These are phyloP conservation scores for Microdochium paspali DNA, from an alignment of 2,329 filamentous ascomycete species.

Conservation along the genomic window DNA sequence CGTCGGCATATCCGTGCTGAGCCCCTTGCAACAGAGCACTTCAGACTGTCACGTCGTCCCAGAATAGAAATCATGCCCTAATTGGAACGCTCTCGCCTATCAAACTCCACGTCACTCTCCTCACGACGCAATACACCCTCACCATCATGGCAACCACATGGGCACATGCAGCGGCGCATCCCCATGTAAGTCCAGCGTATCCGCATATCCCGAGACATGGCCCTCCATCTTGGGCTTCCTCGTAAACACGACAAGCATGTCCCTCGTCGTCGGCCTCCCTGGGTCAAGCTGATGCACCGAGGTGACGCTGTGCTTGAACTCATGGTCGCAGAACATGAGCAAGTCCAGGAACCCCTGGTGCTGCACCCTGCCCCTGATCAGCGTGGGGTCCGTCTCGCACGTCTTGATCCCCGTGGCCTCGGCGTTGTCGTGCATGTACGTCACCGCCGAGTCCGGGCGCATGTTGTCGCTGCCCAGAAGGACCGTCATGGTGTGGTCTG, in stretches of 20 bases:
- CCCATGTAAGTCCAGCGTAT: constrained; percentile 13
- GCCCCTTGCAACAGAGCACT: too few relatives aligned
- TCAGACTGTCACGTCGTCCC: too few relatives aligned
- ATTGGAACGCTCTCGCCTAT: too few relatives aligned
- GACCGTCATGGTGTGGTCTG: constrained; percentile 22
- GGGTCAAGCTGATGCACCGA: constrained; percentile 13
- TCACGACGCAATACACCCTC: too few relatives aligned
- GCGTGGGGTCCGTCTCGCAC: constrained; percentile 10
- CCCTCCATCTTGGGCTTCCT: constrained; percentile 13
- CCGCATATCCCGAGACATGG: constrained; percentile 14
- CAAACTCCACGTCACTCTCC: too few relatives aligned
- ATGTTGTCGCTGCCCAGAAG: constrained; percentile 18
- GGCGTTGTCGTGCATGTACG: constrained; percentile 17
- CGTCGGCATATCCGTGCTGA: too few relatives aligned
- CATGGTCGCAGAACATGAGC: constrained; percentile 16
- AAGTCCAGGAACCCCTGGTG: constrained; percentile 17
- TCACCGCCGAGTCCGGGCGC: constrained; percentile 15
- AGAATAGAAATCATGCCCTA: too few relatives aligned
- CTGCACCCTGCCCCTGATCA: constrained; percentile 12
- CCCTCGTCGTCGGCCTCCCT: constrained; percentile 12
- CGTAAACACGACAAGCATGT: constrained; percentile 20
- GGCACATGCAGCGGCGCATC: constrained; percentile 16
- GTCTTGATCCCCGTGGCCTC: constrained; percentile 14
- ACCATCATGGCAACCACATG: constrained; percentile 4
- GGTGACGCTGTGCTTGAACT: constrained; percentile 17